Base-by-base conservation (phyloP, 352 stramenopile species). In the Phytophthora pini region DNA sequence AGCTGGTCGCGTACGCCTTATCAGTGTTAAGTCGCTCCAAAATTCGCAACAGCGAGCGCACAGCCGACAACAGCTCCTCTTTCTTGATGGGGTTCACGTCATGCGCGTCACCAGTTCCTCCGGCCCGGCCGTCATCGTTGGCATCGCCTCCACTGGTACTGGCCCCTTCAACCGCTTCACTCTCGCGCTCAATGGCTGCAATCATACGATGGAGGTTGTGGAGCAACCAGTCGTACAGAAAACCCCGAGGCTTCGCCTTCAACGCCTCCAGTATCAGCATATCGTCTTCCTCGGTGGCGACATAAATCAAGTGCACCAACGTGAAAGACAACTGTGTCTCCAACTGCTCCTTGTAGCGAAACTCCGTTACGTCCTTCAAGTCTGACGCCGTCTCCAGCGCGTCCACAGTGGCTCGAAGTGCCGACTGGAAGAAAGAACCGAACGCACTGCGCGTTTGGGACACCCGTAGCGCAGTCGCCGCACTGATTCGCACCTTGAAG, bases 291-390 rank as follows among this genome's bases (percentile, higher is more conserved):
- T 87, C 64, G 0, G 82, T 80, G 1, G 84, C 86, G 15, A 96
- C 77, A 56, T 92, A 72, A 52, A 96, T 84, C 54, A 96, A 51
- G 48, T 94, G 88, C 51, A 94, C 79, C 49, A 96, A 70, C 29
- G 88, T 94, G 55, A 96, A 96, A 7, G 86, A 94, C 10, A 96
- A 50, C 66, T 96, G 88, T 13, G 87, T 92, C 56, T 96, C 88
- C 6, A 96, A 68, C 49, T 96, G 88, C 54, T 93, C 86, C 64
- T 96, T 96, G 79, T 96, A 96, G n/a, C 87, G 85, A 74, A 94
- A 96, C 72, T 96, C 88, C 1, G 80, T 93, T 65, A 96, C 86
- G 51, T 96, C 88, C 46, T 94, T 92, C 53, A 96, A 62, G 48
- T 94, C 86, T 0, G 87, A 94, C 7, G 84, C 88, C 13, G 84